Percentiles rank a stretch among this genome's conserved stretches.
These are phyloP conservation scores for Nissolia schottii DNA, from an alignment of 306 rosid genomes.

Conservation along the genomic window DNA sequence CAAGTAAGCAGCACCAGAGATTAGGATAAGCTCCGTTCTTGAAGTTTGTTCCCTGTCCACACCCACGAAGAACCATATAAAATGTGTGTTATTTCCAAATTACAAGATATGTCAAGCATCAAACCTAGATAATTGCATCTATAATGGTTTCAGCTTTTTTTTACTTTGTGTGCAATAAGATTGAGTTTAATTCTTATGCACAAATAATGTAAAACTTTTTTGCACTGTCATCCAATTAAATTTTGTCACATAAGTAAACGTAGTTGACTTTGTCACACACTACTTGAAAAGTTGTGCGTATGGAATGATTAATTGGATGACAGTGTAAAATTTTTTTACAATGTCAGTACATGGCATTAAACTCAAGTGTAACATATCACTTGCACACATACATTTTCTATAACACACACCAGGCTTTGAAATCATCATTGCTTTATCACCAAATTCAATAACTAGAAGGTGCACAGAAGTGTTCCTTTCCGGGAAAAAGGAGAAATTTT, in stretches of 20 bases:
- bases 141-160: constrained; percentile 3
- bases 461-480: not conserved
- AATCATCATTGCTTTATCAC: constrained; percentile 13
- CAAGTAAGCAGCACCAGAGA: constrained; percentile 56
- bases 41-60: constrained; percentile 37
- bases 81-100: not conserved
- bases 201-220: too few species aligned
- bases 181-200: constrained; percentile 6
- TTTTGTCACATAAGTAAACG: too few species aligned
- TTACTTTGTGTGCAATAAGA: constrained; percentile 1
- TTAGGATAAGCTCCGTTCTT: constrained; percentile 26
- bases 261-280: too few species aligned
- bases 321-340: too few species aligned
- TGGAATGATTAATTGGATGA: too few species aligned
- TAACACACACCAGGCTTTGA: constrained; percentile 2
- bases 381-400: not conserved
- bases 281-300: too few species aligned
- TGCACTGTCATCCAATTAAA: too few species aligned
- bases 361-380: not conserved
- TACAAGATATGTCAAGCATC: constrained; percentile 8
- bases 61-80: constrained; percentile 7
- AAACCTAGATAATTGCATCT: constrained; percentile 3
- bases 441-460: constrained; percentile 9
- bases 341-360: too few species aligned
- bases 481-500: not conserved